Evolutionary conservation across 2,329 filamentous ascomycete species (phyloP), one percentile per base, ranked within the genome.

Genomic region (Colletotrichum cordylinicola): DNA sequence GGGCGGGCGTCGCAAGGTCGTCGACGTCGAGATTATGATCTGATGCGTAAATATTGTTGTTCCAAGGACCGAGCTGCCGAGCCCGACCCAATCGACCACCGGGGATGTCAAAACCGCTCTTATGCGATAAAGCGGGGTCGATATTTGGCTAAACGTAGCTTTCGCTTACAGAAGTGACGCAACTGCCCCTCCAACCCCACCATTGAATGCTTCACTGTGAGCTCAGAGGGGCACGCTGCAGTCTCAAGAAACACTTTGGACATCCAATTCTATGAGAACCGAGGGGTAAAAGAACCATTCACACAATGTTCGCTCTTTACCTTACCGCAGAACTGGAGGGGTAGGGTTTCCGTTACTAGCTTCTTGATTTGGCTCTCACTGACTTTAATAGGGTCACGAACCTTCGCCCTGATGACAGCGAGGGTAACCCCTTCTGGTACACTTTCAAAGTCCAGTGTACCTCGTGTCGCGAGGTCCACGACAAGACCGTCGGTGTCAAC

Each of bases 401-500:
- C 81, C 92, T 99, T 79, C 93, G 93, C 72, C 97, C 97, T 9
- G 89, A 93, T 79, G 97, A 99, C 84, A 95, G 93, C 8, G 88
- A 93, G 80, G 94, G 95, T 21, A 91, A 90, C 75, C 95, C 96
- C 6, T 99, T 98, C 88, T 98, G 94, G 90, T 99, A 98, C 87
- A 98, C 95, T 67, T 98, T 99, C 91, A 97, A 94, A 83, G 96
- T 99, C 43, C 95, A 98, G 88, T 99, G 97, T 87, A 98, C 95
- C n/a, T 98, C 96, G 70, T 99, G 97, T 85, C 93, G 96, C 76
- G 97, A 99, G 85, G 93, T 90, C 2, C 96, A 99, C 83, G 91
- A 94, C 13, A 99, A 98, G 80, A 93, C 91, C 87, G 92, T 99
- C 68, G 94, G 93, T 72, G 91, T 98, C 78, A 98, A 91, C 86